Conservation (phyloP, 2,329 filamentous ascomycete species). For the Fusarium sarcochroum region DNA sequence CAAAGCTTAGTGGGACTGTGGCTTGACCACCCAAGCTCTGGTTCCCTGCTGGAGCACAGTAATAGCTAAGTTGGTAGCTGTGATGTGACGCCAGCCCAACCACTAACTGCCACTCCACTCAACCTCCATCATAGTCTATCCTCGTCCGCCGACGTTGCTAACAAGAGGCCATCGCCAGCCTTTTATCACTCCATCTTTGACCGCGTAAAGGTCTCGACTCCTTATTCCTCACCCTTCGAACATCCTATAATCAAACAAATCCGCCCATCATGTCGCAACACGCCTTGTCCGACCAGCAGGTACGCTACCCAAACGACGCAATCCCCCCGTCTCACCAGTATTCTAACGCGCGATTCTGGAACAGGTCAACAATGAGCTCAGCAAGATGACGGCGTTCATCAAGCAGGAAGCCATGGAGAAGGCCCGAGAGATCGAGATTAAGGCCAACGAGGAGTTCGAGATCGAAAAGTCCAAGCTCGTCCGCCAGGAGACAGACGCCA, state of each 20-base stretch:
- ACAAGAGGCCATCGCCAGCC: constrained; percentile 44
- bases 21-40: constrained; percentile 38
- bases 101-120: constrained; percentile 37
- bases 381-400: constrained; percentile 99
- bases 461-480: constrained; percentile 99
- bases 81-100: constrained; percentile 51
- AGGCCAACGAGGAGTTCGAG: constrained; percentile 98
- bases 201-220: constrained; percentile 8
- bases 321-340: constrained; percentile 26
- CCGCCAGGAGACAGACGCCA: constrained; percentile 91
- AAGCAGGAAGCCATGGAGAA: constrained; percentile 98
- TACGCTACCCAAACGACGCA: constrained; percentile 59
- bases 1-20: constrained; percentile 28
- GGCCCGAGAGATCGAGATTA: constrained; percentile 96
- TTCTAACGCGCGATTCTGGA: constrained; percentile 31
- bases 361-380: constrained; percentile 96
- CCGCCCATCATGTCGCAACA: constrained; percentile 87
- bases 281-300: constrained; percentile 98
- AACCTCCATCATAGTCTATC: constrained; percentile 42
- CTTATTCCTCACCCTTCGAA: constrained; percentile 19
- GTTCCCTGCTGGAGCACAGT: constrained; percentile 33
- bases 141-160: constrained; percentile 25
- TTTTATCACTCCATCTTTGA: constrained; percentile 24
- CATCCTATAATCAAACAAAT: constrained; percentile 26
- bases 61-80: constrained; percentile 30